A percentile compares a stretch with the other conserved stretches of the same genome.
Evolutionary conservation across 1,139 yeast genomes (phyloP).

Genomic region (Yamadazyma atmosphaerica): DNA sequence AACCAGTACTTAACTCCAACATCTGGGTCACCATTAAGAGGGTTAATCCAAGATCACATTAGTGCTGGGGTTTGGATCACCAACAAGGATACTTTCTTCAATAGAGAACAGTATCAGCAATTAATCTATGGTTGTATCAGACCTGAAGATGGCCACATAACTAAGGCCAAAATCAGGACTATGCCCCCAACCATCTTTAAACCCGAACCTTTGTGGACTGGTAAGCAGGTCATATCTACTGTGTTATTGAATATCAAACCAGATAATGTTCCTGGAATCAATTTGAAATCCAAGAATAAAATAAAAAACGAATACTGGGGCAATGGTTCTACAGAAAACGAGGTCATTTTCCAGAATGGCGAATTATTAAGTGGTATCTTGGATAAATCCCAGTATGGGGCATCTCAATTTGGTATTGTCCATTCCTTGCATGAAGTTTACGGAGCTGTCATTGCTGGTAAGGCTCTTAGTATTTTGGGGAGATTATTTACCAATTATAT

Average conservation of each 20-base stretch:
- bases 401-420: slow-evolving; percentile 94
- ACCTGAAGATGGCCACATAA: slow-evolving; percentile 98
- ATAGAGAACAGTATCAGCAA: slow-evolving; percentile 91
- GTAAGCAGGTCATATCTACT: slow-evolving; percentile 95
- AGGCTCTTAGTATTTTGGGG: slow-evolving; percentile 85
- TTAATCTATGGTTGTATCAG: slow-evolving; percentile 90
- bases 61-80: slow-evolving; percentile 99
- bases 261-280: slow-evolving; percentile 83
- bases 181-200: slow-evolving; percentile 87
- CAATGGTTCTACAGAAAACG: slow-evolving; percentile 74
- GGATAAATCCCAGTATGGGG: slow-evolving; percentile 98
- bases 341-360: slow-evolving; percentile 84
- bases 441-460: slow-evolving; percentile 89
- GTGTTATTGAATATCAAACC: slow-evolving; percentile 86
- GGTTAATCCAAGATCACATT: slow-evolving; percentile 97
- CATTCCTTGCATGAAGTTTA: slow-evolving; percentile 96
- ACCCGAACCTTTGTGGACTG: slow-evolving; percentile 96
- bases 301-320: slow-evolving; percentile 97
- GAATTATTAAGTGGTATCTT: slow-evolving; percentile 87
- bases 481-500: slow-evolving; percentile 92
- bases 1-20: slow-evolving; percentile 98
- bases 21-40: slow-evolving; percentile 97
- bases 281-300: slow-evolving; percentile 79
- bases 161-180: slow-evolving; percentile 68
- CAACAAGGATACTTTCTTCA: slow-evolving; percentile 85